Percentiles rank a stretch among this genome's conserved stretches.
Conservation (phyloP, 495 filamentous ascomycete genomes). For the Mytilinidion resinicola region DNA sequence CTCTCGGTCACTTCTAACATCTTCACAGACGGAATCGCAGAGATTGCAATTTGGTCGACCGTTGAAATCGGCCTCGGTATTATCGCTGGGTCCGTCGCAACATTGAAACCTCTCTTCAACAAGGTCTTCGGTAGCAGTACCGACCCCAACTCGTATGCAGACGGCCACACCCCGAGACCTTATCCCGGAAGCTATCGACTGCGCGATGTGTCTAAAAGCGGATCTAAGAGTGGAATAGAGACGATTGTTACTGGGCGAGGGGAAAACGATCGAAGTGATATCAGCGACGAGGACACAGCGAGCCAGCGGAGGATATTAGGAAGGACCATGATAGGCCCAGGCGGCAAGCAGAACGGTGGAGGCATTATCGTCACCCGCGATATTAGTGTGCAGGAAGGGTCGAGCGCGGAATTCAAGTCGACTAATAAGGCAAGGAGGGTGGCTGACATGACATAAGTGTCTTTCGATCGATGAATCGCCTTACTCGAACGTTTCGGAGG, state of each 20-base stretch:
- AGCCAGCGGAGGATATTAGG: not conserved
- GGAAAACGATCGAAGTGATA: not conserved
- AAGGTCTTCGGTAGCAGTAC: not conserved
- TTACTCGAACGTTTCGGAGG: too few species aligned
- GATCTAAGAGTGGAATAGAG: too few species aligned
- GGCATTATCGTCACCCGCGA: not conserved
- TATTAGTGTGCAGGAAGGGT: not conserved
- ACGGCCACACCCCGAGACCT: not conserved
- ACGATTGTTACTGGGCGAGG: not conserved
- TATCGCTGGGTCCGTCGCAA: not conserved
- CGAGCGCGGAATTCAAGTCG: not conserved
- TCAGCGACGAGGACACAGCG: not conserved
- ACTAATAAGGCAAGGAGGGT: not conserved
- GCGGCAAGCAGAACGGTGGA: not conserved
- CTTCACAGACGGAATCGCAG: not conserved
- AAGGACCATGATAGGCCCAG: too few species aligned
- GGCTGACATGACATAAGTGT: not conserved
- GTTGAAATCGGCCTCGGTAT: constrained; percentile 1
- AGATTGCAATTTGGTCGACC: constrained; percentile 1
- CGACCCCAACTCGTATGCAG: not conserved
- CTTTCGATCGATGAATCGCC: too few species aligned
- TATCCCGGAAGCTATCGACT: not conserved
- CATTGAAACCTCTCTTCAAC: not conserved
- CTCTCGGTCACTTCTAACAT: not conserved
- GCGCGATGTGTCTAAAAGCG: not conserved